Evolutionary conservation across 345 rosid species (phyloP), one percentile per base, ranked within the genome.

Genomic region (Balakata baccata): DNA sequence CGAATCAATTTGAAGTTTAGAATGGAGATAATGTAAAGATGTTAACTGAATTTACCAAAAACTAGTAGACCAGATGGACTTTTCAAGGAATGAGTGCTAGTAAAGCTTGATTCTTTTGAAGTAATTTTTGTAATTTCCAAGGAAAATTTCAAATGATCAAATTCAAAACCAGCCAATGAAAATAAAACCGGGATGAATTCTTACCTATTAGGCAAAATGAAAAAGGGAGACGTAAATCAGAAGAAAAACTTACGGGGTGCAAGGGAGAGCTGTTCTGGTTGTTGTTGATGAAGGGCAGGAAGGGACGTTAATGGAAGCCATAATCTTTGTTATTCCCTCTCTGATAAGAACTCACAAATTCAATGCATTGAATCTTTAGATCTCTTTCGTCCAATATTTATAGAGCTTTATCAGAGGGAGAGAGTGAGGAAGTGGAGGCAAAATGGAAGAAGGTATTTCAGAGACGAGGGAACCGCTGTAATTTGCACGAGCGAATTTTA

Each of bases 241-340:
- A 8, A 2, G 56, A 14, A 37, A 46, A 69, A 53, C 79, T 76
- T 54, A 76, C 79, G 37, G 69, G 29, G 74, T 5, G 8, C 47
- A 54, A 5, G 78, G 54, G 29, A 60, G 60, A 13, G 74, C 63
- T 53, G 74, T 62, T 69, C 78, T 61, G 22, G 64, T 18, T 49
- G 74, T 51, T 2, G 70, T 69, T 10, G 62, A 22, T 69, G 79
- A 63, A 63, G 74, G 73, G 57, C 47, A 66, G 38, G 39, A 66
- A 66, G 78, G 52, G 45, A 75, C 34, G 22, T 69, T 69, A 14
- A 76, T 53, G 10, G 79, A 62, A 63, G 74, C 74, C 79, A 69
- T 65, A 13, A 47, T 49, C 58, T 34, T 17, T 34, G 34, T 61
- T 29, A 13, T 56, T 49, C 58, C 25, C 38, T 73, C 47, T 25